These are phyloP conservation scores for Botryotinia calthae DNA, from an alignment of 2,329 filamentous ascomycete species.

Conservation along the genomic window DNA sequence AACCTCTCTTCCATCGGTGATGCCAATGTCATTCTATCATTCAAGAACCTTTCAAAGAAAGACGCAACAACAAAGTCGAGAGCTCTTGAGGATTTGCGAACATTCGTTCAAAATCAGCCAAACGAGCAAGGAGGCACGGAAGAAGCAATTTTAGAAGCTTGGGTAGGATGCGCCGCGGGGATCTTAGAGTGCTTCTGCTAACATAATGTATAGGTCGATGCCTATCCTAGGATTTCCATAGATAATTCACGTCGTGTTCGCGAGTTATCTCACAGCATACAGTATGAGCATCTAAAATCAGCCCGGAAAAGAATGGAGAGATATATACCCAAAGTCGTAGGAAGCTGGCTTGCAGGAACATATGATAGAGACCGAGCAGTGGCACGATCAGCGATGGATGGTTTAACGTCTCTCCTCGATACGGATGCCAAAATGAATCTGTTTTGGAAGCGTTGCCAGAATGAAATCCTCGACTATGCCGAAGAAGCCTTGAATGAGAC, in stretches of 20 bases:
- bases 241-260: conserved; percentile 85
- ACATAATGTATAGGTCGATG: conserved; percentile 58
- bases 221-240: conserved; percentile 87
- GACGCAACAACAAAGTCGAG: conserved; percentile 90
- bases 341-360: conserved; percentile 85
- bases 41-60: conserved; percentile 91
- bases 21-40: conserved; percentile 78
- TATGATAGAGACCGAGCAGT: conserved; percentile 83
- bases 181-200: background rate
- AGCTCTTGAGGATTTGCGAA: conserved; percentile 79
- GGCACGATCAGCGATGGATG: conserved; percentile 71
- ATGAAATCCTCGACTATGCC: conserved; percentile 78
- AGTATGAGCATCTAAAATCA: conserved; percentile 59
- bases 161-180: conserved; percentile 59
- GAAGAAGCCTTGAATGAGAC: conserved; percentile 79
- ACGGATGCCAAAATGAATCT: conserved; percentile 74
- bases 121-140: conserved; percentile 64
- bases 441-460: conserved; percentile 80
- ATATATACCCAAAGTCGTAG: conserved; percentile 72
- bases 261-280: conserved; percentile 77
- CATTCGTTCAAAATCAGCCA: conserved; percentile 56
- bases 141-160: conserved; percentile 80
- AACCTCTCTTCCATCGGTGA: conserved; percentile 76
- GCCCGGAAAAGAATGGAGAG: conserved; percentile 81
- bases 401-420: conserved; percentile 71